These are phyloP conservation scores for Stropharia rugosoannulata DNA, from an alignment of 768 basidiomycete species.

Conservation along the genomic window DNA sequence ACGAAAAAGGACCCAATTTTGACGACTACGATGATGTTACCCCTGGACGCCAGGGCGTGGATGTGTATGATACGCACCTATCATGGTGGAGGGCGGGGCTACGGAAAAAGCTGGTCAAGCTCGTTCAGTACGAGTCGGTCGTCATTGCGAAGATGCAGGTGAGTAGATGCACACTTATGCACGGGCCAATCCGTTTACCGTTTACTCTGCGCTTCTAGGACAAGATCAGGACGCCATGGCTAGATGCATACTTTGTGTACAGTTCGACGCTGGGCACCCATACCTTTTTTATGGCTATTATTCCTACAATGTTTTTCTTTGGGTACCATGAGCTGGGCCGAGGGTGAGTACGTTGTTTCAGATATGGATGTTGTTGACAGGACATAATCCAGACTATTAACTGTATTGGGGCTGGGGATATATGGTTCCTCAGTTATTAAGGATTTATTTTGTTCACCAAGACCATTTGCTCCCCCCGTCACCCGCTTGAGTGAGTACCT, in stretches of 20 bases:
- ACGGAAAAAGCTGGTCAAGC: slow-evolving; percentile 50
- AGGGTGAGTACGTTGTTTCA: slow-evolving; percentile 52
- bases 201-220: slow-evolving; percentile 31
- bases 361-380: neutral
- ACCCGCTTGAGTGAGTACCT: slow-evolving; percentile 74
- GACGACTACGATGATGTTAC: slow-evolving; percentile 15
- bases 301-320: slow-evolving; percentile 90
- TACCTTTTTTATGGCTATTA: slow-evolving; percentile 89
- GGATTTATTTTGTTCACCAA: slow-evolving; percentile 86
- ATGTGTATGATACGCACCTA: slow-evolving; percentile 65
- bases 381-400: slow-evolving; percentile 48
- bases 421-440: slow-evolving; percentile 88
- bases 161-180: slow-evolving; percentile 9
- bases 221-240: slow-evolving; percentile 57
- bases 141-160: slow-evolving; percentile 72
- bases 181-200: slow-evolving; percentile 2
- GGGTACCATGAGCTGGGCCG: slow-evolving; percentile 69
- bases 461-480: slow-evolving; percentile 90
- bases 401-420: slow-evolving; percentile 75
- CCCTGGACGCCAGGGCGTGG: slow-evolving; percentile 34
- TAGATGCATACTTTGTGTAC: slow-evolving; percentile 84
- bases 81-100: slow-evolving; percentile 65
- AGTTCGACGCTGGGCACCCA: slow-evolving; percentile 80
- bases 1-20: slow-evolving; percentile 13
- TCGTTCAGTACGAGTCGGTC: slow-evolving; percentile 57